Evolutionary conservation across 192 early-diverging fungal genomes (phyloP), one percentile per base, ranked within the genome.

Genomic region (Linnemannia schmuckeri): DNA sequence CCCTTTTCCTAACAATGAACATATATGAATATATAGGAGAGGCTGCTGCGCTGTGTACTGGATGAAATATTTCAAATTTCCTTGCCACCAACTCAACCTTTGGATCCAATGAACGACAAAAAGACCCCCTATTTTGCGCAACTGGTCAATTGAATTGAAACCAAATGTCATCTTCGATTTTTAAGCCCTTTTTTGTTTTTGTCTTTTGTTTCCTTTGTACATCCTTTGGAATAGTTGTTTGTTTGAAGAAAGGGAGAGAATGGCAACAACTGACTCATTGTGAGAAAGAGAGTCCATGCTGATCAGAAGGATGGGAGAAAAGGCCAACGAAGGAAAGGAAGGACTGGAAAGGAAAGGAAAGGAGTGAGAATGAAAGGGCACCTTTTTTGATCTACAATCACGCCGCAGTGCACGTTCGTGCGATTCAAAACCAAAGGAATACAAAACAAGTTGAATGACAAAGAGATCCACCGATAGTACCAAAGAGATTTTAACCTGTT

Each of bases 401-500:
- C 61, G 61, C 12, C 27, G 30, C 61, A 66, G 30, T 66, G 61
- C 12, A 9, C n/a, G 15, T 20, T 30, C 12, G 10, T 66, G 61
- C 30, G 13, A 66, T 66, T 30, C 27, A 66, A 66, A 30, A 61
- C 24, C 55, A 24, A 27, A 61, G 9, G 27, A 12, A 24, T n/a
- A n/a, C 35, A 18, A 13, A 6, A 15, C 4, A 22, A 72, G 24
- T 42, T 12, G n/a, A 72, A 82, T 82, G 75, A 83, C 82, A 83
- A 83, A 83, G 72, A 83, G 75, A 83, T 83, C 82, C 77, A 40
- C 82, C 81, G 44, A 46, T 35, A 13, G 61, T 66, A 30, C 61
- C 27, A 12, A 30, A 1, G 24, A 9, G 61, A 35, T 12, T 7
- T 33, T 33, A 52, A 5, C 4, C 2, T 52, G 49, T 0, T 52